These are phyloP conservation scores for Leucocoprinus sp. DNA, from an alignment of 768 basidiomycete species.

Conservation along the genomic window DNA sequence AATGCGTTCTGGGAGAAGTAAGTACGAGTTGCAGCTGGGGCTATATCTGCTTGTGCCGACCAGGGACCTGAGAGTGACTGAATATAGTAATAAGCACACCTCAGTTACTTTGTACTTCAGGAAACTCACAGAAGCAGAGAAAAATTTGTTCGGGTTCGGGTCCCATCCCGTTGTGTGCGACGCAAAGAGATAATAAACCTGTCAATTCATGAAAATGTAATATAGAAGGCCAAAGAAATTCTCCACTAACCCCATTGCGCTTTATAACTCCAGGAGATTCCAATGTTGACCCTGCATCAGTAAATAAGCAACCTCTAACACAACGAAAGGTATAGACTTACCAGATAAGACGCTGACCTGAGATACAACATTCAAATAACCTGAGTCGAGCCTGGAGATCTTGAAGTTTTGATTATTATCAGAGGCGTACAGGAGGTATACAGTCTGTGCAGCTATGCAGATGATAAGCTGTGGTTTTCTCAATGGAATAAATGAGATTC, in stretches of 20 bases:
- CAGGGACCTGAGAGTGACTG: slow-evolving; percentile 48
- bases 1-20: slow-evolving; percentile 58
- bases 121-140: slow-evolving; percentile 37
- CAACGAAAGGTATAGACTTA: slow-evolving; percentile 15
- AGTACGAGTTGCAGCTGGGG: slow-evolving; percentile 40
- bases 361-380: slow-evolving; percentile 49
- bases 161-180: slow-evolving; percentile 54
- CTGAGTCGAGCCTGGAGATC: slow-evolving; percentile 46
- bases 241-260: slow-evolving; percentile 38
- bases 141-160: slow-evolving; percentile 55
- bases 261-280: slow-evolving; percentile 59
- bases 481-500: background rate
- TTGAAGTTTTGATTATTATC: slow-evolving; percentile 68
- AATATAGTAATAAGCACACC: background rate
- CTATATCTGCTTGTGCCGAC: slow-evolving; percentile 50
- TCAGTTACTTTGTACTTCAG: no score
- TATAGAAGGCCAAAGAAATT: background rate
- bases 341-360: slow-evolving; percentile 38
- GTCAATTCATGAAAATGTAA: background rate
- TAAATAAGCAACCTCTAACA: background rate
- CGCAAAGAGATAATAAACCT: slow-evolving; percentile 52
- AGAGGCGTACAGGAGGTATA: slow-evolving; percentile 56
- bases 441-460: slow-evolving; percentile 31
- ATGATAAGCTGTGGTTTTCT: background rate
- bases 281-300: slow-evolving; percentile 39